Conservation (phyloP, 2,329 filamentous ascomycete species). For the Fusarium transvaalense region DNA sequence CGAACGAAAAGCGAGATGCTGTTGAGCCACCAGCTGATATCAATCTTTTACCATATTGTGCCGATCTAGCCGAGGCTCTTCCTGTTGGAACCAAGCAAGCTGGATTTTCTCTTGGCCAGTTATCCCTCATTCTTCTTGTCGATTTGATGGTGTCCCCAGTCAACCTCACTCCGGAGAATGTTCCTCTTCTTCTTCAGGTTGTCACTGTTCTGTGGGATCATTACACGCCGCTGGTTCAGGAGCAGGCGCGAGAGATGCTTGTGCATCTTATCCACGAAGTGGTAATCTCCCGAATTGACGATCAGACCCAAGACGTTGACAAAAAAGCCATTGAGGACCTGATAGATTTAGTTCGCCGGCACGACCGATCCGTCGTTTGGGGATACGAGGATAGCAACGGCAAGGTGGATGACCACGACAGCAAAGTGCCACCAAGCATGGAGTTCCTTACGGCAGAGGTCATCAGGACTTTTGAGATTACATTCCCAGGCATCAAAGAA, state of each 20-base stretch:
- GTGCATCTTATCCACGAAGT: conserved; percentile 97
- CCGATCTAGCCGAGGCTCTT: conserved; percentile 82
- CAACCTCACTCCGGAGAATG: conserved; percentile 80
- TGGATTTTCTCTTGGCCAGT: conserved; percentile 90
- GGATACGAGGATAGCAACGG: conserved; percentile 93
- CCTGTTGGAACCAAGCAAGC: conserved; percentile 92
- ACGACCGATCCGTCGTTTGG: conserved; percentile 90
- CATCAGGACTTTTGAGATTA: conserved; percentile 84
- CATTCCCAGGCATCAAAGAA: conserved; percentile 88
- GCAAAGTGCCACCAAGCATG: conserved; percentile 90
- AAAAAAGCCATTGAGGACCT: conserved; percentile 87
- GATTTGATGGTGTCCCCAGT: conserved; percentile 96
- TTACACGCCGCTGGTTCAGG: conserved; percentile 93
- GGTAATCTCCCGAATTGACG: conserved; percentile 83
- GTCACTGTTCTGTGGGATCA: conserved; percentile 97
- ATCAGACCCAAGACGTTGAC: conserved; percentile 70
- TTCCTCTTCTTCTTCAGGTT: conserved; percentile 89
- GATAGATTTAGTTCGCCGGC: conserved; percentile 86
- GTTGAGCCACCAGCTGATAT: conserved; percentile 79
- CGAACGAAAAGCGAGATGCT: conserved; percentile 81
- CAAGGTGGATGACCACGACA: conserved; percentile 77
- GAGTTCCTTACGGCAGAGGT: conserved; percentile 84
- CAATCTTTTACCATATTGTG: conserved; percentile 85
- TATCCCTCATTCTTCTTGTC: conserved; percentile 92
- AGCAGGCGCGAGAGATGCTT: conserved; percentile 96